These are phyloP conservation scores for Phyllosticta capitalensis DNA, from an alignment of 2,329 filamentous ascomycete species.

Conservation along the genomic window DNA sequence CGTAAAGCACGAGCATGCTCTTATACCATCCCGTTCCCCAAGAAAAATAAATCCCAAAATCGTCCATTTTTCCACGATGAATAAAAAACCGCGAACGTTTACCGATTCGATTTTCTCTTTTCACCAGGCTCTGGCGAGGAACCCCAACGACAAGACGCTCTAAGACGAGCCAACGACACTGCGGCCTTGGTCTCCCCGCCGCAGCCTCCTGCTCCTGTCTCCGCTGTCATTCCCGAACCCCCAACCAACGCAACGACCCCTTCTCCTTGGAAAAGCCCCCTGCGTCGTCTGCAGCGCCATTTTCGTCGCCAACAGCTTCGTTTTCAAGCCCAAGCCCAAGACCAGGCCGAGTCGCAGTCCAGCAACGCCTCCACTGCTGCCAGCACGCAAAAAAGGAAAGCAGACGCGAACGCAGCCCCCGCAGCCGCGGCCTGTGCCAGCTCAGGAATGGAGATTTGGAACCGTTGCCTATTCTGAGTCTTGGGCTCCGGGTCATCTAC, in stretches of 20 bases:
- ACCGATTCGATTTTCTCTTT: not conserved
- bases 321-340: not conserved
- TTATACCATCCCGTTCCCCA: slow-evolving; percentile 7
- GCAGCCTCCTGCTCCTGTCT: not conserved
- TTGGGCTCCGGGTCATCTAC: not conserved
- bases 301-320: not conserved
- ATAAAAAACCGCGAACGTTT: not conserved
- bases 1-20: not conserved
- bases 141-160: not conserved
- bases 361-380: not conserved
- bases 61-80: not conserved
- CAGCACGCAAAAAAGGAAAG: not conserved
- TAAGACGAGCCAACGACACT: not conserved
- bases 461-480: not conserved
- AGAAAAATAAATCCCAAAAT: not conserved
- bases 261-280: not conserved
- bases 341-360: not conserved
- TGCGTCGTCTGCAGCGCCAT: not conserved
- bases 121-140: not conserved
- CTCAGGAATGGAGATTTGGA: not conserved
- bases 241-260: not conserved
- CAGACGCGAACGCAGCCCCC: not conserved
- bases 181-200: not conserved
- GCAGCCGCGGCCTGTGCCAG: not conserved
- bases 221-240: not conserved